Evolutionary conservation across 2,329 filamentous ascomycete species (phyloP), one percentile per base, ranked within the genome.

Genomic region (Falciphora oryzae): DNA sequence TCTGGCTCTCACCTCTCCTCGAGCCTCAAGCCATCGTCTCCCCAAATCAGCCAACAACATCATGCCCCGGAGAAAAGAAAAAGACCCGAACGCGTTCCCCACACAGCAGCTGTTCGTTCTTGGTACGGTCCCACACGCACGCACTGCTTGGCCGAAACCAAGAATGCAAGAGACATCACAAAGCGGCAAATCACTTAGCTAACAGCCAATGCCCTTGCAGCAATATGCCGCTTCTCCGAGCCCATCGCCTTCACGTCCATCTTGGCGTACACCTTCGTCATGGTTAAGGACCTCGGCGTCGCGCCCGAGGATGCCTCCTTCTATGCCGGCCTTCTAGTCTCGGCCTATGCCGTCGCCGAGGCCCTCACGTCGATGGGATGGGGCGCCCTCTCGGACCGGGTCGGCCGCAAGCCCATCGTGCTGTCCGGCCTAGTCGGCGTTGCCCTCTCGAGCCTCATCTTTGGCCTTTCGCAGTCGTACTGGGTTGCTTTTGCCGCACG

Each of bases 271-370:
- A 77, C 76, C 4, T 80, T 75, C 66, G 72, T 75, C 6, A 79
- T 80, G 77, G 76, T 78, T 6, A 67, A 73, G 64, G 75, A 78
- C 61, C 71, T 82, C 57, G 71, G 76, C 63, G 74, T 71, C 56
- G 75, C 71, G 32, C 73, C 77, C n/a, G 71, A 73, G 22, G 72
- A 79, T 44, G 76, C 79, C 22, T 73, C 75, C 31, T 85, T 85
- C 74, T 81, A 80, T 72, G 73, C 79, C 28, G 82, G 82, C 14
- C 78, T 86, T 13, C 73, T 80, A 11, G 75, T 80, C 28, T 79
- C 77, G 14, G 78, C 78, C 18, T 80, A 79, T 63, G 77, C 78
- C 56, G 74, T 79, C 31, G 78, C 78, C 58, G 78, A 80, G 68
- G 76, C 77, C 25, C 65, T 78, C 56, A 79, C 78, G 1, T 76